phyloP scores from a whole-genome alignment of 2,329 filamentous ascomycete species.

The Myriosclerotinia curreyana region DNA sequence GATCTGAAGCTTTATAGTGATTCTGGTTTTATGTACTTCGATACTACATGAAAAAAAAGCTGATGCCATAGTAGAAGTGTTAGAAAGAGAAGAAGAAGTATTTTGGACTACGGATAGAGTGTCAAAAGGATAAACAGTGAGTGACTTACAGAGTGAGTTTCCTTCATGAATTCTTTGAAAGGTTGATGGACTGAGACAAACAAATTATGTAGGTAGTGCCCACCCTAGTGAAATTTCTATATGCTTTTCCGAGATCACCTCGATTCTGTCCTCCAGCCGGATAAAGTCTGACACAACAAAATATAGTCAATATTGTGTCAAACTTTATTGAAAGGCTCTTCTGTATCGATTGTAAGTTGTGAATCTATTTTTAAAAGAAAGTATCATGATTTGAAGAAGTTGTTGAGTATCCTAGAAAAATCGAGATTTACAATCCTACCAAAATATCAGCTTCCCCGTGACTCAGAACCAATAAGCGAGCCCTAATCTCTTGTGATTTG shows the following conservation, averaged over 20 bases:
- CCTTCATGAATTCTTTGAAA: background rate
- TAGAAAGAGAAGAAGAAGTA: no score
- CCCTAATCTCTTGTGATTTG: background rate
- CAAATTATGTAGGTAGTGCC: background rate
- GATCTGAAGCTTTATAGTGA: no score
- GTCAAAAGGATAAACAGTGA: no score
- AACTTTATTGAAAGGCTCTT: background rate
- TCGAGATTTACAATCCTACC: background rate
- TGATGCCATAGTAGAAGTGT: no score
- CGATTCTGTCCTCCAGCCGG: background rate
- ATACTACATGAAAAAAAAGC: no score
- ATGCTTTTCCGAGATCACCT: background rate
- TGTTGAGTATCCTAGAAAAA: background rate
- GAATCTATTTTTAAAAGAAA: background rate
- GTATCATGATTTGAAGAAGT: background rate
- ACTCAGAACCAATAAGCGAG: background rate
- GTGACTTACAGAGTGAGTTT: no score
- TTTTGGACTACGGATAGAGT: no score
- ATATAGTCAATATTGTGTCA: background rate
- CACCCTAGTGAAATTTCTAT: background rate
- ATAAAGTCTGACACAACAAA: background rate
- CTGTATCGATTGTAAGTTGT: background rate
- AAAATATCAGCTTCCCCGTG: background rate
- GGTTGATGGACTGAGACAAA: background rate
- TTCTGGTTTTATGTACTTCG: no score